Evolutionary conservation across 2,329 filamentous ascomycete species (phyloP), one percentile per base, ranked within the genome.

Genomic region (Lasiodiplodia sp.): DNA sequence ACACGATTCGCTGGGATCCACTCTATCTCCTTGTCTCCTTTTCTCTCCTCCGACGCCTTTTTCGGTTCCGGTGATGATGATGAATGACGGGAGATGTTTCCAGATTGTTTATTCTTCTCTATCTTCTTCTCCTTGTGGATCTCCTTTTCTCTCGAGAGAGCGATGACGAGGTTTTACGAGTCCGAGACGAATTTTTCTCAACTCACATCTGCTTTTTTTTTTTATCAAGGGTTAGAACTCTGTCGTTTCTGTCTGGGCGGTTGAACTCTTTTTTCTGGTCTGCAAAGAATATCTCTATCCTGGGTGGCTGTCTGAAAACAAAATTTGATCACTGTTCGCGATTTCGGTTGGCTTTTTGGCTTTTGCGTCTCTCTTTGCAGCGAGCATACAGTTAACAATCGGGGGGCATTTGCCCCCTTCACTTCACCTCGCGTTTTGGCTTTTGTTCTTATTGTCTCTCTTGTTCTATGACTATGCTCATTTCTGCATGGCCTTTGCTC

Each of bases 181-280:
- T 14, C 16, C 44, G 60, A 64, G 60, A 64, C 60, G 60, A 64
- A 37, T 38, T 49, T 64, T 64, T 38, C 44, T 47, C 44, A 52
- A 38, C 60, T 52, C 47, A 38, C 28, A 64, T 49, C 16, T 47
- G 47, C 16, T 23, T 12, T 49, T 47, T 62, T 34, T n/a, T 57
- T 62, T 52, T 51, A 44, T 28, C 47, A 51, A 64, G 60, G 60
- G 60, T 64, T 64, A 64, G 60, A 52, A 52, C 60, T 64, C 60
- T 64, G 60, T 64, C 60, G 60, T 64, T 64, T 64, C 60, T 64
- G 60, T 64, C 25, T 64, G 60, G 60, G 60, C 60, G 60, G 60
- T 49, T 64, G 18, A 64, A 16, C n/a, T 64, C 28, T 38, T 64
- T 38, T 64, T 64, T 51, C 44, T 64, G 47, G 47, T 64, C 14